Evolutionary conservation across 306 rosid genomes (phyloP).

Genomic region (Sophora flavescens): DNA sequence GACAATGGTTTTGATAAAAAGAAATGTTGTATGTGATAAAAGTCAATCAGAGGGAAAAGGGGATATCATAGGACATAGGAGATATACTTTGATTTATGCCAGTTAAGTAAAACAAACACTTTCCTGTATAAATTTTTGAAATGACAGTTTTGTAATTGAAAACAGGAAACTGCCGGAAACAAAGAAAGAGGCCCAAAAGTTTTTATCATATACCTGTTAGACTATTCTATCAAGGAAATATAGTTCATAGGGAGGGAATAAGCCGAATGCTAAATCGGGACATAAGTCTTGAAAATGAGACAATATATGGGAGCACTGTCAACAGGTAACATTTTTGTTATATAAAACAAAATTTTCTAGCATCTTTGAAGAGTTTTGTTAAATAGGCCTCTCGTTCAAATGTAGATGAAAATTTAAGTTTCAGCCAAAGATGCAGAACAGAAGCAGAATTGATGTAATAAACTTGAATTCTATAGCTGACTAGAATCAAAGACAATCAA

Average conservation of each 20-base stretch:
- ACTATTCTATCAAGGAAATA: not conserved
- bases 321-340: not conserved
- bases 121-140: too few relatives aligned
- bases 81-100: not conserved
- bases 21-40: not conserved
- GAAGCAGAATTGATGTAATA: not conserved
- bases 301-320: not conserved
- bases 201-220: not conserved
- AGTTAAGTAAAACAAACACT: too few relatives aligned
- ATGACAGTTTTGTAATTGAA: too few relatives aligned
- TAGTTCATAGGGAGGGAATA: not conserved
- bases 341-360: not conserved
- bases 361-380: conserved; percentile 4
- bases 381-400: not conserved
- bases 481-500: not conserved
- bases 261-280: too few relatives aligned
- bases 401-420: not conserved
- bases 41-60: not conserved
- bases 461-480: not conserved
- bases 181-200: too few relatives aligned
- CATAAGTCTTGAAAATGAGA: not conserved
- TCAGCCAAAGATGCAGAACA: not conserved
- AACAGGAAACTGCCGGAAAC: too few relatives aligned
- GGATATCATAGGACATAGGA: not conserved
- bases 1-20: not conserved